Conservation (phyloP, 2,329 filamentous ascomycete genomes). For the Arthroderma sp. region DNA sequence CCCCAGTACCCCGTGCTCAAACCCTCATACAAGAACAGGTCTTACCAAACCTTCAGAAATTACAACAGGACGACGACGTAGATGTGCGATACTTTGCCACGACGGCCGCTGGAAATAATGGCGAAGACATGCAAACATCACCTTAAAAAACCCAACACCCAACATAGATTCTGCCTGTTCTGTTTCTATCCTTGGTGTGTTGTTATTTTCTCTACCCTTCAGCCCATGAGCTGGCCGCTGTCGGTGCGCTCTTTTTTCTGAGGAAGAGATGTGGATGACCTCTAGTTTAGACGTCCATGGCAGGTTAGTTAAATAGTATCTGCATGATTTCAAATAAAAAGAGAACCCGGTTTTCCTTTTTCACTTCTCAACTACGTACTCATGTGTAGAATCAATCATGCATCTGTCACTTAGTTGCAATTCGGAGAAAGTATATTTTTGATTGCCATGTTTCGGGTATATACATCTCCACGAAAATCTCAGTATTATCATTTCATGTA, state of each 20-base stretch:
- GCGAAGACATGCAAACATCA: constrained; percentile 44
- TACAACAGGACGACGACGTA: constrained; percentile 94
- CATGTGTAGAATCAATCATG: too few relatives aligned
- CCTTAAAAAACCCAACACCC: constrained; percentile 15
- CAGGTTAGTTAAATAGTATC: constrained; percentile 3
- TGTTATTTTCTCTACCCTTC: neutral
- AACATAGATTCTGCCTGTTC: neutral
- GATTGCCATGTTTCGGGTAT: too few relatives aligned
- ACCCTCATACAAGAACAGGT: constrained; percentile 78
- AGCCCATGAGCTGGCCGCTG: neutral
- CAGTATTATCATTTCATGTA: too few relatives aligned
- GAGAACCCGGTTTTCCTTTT: too few relatives aligned
- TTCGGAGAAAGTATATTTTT: too few relatives aligned
- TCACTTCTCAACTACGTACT: too few relatives aligned
- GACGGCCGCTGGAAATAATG: constrained; percentile 54
- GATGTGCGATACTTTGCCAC: constrained; percentile 97
- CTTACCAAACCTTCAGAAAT: constrained; percentile 79
- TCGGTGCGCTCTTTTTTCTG: neutral
- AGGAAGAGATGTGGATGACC: neutral
- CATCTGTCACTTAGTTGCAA: too few relatives aligned
- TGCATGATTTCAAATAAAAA: too few relatives aligned
- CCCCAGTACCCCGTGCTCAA: constrained; percentile 56
- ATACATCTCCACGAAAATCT: too few relatives aligned
- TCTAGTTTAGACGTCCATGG: constrained; percentile 5
- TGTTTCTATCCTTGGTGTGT: neutral